phyloP scores from a whole-genome alignment of 176 grass and related monocot species.

The Metroxylon sagu region DNA sequence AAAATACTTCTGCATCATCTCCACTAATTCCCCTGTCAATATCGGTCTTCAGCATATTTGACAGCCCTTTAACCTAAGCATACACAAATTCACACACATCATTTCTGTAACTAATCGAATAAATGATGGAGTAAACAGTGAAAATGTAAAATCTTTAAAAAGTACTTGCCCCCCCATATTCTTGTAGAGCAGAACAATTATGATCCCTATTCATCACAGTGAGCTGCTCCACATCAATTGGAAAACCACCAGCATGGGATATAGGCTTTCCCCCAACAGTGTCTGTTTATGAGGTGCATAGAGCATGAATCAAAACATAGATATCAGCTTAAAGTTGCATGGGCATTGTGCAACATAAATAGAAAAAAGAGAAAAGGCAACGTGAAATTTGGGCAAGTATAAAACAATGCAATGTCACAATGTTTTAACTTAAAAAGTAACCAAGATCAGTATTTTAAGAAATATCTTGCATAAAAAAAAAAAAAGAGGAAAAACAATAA shows the following conservation, averaged over 20 bases:
- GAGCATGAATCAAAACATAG: constrained; percentile 1
- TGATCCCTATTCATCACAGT: constrained; percentile 26
- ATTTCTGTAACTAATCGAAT: neutral
- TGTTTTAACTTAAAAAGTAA: no score
- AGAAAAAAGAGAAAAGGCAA: neutral
- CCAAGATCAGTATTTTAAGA: neutral
- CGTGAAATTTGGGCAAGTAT: neutral
- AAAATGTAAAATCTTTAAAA: neutral
- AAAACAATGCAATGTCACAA: no score
- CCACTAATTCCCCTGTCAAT: constrained; percentile 48
- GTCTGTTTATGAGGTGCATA: constrained; percentile 2
- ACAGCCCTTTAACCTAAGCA: constrained; percentile 53
- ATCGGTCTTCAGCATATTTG: constrained; percentile 59
- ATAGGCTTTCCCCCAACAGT: constrained; percentile 11
- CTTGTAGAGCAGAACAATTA: constrained; percentile 24
- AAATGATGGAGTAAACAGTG: constrained; percentile 3
- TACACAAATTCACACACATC: neutral
- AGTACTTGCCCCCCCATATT: constrained; percentile 22
- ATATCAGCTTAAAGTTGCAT: neutral
- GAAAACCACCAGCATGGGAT: constrained; percentile 17
- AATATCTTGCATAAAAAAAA: neutral
- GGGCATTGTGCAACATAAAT: neutral
- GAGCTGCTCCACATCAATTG: constrained; percentile 17
- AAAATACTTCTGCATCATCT: constrained; percentile 33
- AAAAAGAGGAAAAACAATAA: neutral